Evolutionary conservation across 129 eudicot genomes (phyloP).

Genomic region (Mikania micrantha): DNA sequence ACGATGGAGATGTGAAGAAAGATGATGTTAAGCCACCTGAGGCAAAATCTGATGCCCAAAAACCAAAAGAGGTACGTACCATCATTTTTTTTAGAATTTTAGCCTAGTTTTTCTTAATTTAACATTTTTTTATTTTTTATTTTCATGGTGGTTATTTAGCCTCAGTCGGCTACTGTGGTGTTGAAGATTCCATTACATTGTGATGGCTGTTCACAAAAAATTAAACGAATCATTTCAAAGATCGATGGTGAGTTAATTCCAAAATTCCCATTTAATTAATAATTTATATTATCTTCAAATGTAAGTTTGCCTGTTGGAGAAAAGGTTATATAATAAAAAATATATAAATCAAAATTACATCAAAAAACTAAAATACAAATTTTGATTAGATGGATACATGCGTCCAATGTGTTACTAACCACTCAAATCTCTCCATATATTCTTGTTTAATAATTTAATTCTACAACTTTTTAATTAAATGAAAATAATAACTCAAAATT

Average conservation of each 20-base stretch:
- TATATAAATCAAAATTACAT: neutral
- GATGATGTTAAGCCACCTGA: constrained; percentile 46
- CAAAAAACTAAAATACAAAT: neutral
- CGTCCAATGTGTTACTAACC: constrained; percentile 8
- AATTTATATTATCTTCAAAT: neutral
- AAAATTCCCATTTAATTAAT: neutral
- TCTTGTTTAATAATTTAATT: neutral
- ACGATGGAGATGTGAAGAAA: constrained; percentile 37
- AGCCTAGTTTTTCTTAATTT: no score
- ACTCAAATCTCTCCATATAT: constrained; percentile 11
- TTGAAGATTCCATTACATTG: constrained; percentile 78
- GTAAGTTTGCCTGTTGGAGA: no score
- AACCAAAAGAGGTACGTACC: constrained; percentile 64
- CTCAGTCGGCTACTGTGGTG: constrained; percentile 52
- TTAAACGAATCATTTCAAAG: constrained; percentile 58
- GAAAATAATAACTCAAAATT: neutral
- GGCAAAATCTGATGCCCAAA: constrained; percentile 34
- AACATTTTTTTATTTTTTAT: neutral
- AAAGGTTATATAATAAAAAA: no score
- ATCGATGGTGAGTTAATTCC: constrained; percentile 53
- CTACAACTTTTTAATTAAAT: neutral
- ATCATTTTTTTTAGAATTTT: neutral
- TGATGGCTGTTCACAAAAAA: constrained; percentile 80
- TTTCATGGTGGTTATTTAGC: constrained; percentile 32
- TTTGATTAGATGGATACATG: constrained; percentile 3